Evolutionary conservation across 1,284 basidiomycete genomes (phyloP).

Genomic region (Cystobasidium sp.): DNA sequence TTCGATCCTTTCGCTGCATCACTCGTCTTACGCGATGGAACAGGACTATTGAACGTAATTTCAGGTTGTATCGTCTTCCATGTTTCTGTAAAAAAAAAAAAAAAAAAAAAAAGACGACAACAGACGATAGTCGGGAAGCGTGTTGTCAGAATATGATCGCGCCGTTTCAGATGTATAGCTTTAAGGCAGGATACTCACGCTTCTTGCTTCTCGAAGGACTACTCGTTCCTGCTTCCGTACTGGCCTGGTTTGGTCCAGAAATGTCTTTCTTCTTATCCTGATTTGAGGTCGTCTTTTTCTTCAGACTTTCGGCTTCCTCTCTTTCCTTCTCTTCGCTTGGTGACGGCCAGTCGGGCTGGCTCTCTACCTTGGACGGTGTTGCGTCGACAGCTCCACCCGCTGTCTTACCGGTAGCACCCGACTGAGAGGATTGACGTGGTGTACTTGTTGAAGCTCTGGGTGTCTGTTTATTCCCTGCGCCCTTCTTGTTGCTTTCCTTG

Average conservation of each 20-base stretch:
- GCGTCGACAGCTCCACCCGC: not conserved
- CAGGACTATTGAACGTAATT: slow-evolving; percentile 1
- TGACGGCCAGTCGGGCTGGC: slow-evolving; percentile 17
- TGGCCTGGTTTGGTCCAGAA: not conserved
- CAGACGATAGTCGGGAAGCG: too few species aligned
- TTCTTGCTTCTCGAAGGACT: slow-evolving; percentile 26
- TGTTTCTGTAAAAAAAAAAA: not conserved
- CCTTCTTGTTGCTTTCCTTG: slow-evolving; percentile 13
- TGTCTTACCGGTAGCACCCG: not conserved
- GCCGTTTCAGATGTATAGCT: not conserved
- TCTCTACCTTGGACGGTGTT: not conserved
- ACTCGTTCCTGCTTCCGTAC: not conserved
- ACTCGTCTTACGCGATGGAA: slow-evolving; percentile 8
- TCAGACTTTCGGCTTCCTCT: slow-evolving; percentile 8
- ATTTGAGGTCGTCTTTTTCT: not conserved
- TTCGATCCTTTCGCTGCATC: not conserved
- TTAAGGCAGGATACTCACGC: slow-evolving; percentile 3
- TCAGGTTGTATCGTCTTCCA: slow-evolving; percentile 24
- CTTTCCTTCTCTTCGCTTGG: slow-evolving; percentile 17
- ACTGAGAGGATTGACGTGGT: not conserved
- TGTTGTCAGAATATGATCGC: too few species aligned
- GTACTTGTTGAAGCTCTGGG: not conserved
- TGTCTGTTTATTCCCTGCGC: not conserved
- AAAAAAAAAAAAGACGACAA: too few species aligned
- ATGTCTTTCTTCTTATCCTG: not conserved